A percentile compares a stretch with the other conserved stretches of the same genome.
Evolutionary conservation across 306 rosid genomes (phyloP).

Genomic region (Neltuma alba): DNA sequence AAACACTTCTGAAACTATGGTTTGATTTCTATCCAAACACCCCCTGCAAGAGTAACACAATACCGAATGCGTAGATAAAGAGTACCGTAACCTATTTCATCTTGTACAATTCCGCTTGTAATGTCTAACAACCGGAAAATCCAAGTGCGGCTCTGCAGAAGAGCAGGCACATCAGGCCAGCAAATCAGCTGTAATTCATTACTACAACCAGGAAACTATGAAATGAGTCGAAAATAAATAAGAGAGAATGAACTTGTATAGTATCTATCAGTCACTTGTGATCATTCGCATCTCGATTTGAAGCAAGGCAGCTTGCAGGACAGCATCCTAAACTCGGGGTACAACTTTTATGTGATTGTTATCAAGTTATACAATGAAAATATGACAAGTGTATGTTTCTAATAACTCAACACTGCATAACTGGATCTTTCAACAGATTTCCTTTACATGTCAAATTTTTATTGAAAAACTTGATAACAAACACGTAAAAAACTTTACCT

Average conservation of each 20-base stretch:
- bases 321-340: slow-evolving; percentile 13
- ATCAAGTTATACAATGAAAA: not conserved
- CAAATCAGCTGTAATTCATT: slow-evolving; percentile 23
- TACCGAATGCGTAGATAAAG: not conserved
- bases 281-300: slow-evolving; percentile 35
- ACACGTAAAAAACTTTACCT: not conserved
- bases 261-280: slow-evolving; percentile 41
- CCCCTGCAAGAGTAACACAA: no score
- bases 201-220: slow-evolving; percentile 38
- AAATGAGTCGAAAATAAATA: slow-evolving; percentile 30
- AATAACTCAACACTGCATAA: not conserved
- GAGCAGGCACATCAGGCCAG: slow-evolving; percentile 23
- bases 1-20: no score
- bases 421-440: not conserved
- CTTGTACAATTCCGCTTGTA: slow-evolving; percentile 4
- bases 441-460: not conserved
- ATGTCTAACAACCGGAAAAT: slow-evolving; percentile 23
- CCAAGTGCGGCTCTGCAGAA: slow-evolving; percentile 12
- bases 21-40: no score
- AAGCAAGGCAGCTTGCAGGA: slow-evolving; percentile 22
- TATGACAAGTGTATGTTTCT: slow-evolving; percentile 10
- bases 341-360: not conserved
- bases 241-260: slow-evolving; percentile 33
- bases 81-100: slow-evolving; percentile 26
- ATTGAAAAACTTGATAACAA: slow-evolving; percentile 3